Base-by-base conservation (phyloP, 164 flowering plant species). In the Stephania japonica region DNA sequence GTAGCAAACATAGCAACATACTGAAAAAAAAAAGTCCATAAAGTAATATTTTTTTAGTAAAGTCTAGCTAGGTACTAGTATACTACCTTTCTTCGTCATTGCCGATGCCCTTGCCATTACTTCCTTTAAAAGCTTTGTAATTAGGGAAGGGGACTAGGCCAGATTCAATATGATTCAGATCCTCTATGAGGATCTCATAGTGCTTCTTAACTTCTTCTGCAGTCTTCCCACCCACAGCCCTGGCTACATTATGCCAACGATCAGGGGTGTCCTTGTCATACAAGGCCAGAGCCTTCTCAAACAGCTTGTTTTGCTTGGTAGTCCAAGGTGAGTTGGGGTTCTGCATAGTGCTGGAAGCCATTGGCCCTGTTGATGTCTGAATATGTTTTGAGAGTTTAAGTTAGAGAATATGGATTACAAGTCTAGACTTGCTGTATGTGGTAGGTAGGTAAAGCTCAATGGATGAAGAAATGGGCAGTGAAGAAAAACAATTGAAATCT, bases 131-230 rank as follows among this genome's bases (percentile, higher is more conserved):
- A 56, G 82, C 79, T 44, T 68, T 79, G 77, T 89, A 91, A n/a
- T 84, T 80, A 16, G 93, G 92, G 74, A 84, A 71, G 24, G 94
- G 91, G 9, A 91, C 78, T 25, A 81, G 80, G 43, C 92, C 97
- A 6, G 88, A 73, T 73, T 91, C 97, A 43, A 89, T 91, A 73
- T 77, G 79, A 27, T 75, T 77, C 56, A 91, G 70, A 72, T 91
- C 97, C 53, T 84, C 83, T 12, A 83, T 84, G 19, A 91, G 89
- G 74, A 76, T 70, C 69, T 91, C 87, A 50, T 92, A 92, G 32
- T 90, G 94, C 69, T 75, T 77, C 82, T 84, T 90, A 67, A 90
- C 97, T 49, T 92, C 97, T 59, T 87, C 97, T 7, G 79, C 90
- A 7, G 93, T 75, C 71, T 87, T 90, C 19, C 84, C 88, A 0